Base-by-base conservation (phyloP, 495 filamentous ascomycete genomes). In the Amniculicola lignicola region DNA sequence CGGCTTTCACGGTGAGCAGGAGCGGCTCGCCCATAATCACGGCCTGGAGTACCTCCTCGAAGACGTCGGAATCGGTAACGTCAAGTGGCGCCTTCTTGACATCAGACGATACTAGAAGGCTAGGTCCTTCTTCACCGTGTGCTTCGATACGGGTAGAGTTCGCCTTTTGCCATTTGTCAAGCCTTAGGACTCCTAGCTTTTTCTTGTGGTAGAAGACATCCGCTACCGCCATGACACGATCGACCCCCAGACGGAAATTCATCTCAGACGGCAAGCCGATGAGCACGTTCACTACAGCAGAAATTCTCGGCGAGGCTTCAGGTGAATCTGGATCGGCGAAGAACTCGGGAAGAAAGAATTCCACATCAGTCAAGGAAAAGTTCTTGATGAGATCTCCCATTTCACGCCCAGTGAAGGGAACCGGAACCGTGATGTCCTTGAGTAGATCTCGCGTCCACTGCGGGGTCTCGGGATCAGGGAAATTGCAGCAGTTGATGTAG, bases 341-440 rank as follows among this genome's bases (percentile, higher is more conserved):
- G 12, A 85, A 85, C 62, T 88, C 77, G 1, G 93, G 93, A 37
- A 98, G 72, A 24, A 76, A 80, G 68, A 98, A 93, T 61, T 90
- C 81, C 7, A 92, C 88, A 67, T 95, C 79, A 1, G 82, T 79
- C 62, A 96, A 74, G 27, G 87, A 85, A 68, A 98, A 95, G 49
- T 89, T 90, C 51, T 82, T 84, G 67, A 98, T 84, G 16, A 95
- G 66, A 58, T 87, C 82, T 45, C 88, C 89, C 60, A 96, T 80
- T 2, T 81, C 80, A 50, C 84, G 80, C 15, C 89, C 90, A 0
- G 88, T 87, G 42, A 96, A 88, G 6, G 88, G 82, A 31, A 96
- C 74, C 2, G 91, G 92, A 6, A 98, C 77, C 3, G 86, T 90
- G 61, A 96, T 78, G 63, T 84, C 89, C 41, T 81, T 83, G 16